Evolutionary conservation across 2,329 filamentous ascomycete genomes (phyloP), one percentile per base, ranked within the genome.

Genomic region (Colletotrichum viniferum): DNA sequence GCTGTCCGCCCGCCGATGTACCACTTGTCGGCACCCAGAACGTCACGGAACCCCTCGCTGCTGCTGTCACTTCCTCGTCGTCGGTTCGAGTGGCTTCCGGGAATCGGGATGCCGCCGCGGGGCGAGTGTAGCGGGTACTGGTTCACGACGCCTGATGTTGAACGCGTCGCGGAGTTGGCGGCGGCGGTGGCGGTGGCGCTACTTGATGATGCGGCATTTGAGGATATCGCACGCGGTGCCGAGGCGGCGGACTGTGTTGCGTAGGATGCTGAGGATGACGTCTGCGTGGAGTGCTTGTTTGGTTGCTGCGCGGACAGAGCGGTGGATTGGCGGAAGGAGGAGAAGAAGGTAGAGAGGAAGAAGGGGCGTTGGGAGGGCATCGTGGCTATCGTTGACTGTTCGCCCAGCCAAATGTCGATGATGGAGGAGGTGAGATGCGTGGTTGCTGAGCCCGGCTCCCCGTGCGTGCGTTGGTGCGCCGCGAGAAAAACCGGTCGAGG

Each of bases 1-100:
- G 94, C 93, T 32, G 94, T 96, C 81, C 93, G 87, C 8, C 94
- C 94, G 26, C 94, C 94, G 70, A 96, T 94, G 80, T 96, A 96
- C 93, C 94, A 95, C 85, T 94, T 95, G 78, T 96, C 94, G 2
- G 91, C 90, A 3, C 93, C 93, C 64, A 92, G 84, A 43, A 92
- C 92, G 76, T 96, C 94, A 68, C 93, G 87, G 82, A 96, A 96
- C 3, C 94, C 94, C 80, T 96, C 94, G 69, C 90, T 92, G 77
- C 91, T 94, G 83, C 92, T 95, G 79, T 96, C 94, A 78, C 93
- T 95, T 30, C 94, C 94, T 71, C 94, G 88, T 71, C 93, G 87
- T 16, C 88, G 85, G 30, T 78, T 69, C 34, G 81, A 77, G 14
- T 83, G 80, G 12, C 79, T 78, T 16, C 80, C 80, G 9, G 83